phyloP scores from a whole-genome alignment of 2,329 filamentous ascomycete genomes.

The Claviceps africana region DNA sequence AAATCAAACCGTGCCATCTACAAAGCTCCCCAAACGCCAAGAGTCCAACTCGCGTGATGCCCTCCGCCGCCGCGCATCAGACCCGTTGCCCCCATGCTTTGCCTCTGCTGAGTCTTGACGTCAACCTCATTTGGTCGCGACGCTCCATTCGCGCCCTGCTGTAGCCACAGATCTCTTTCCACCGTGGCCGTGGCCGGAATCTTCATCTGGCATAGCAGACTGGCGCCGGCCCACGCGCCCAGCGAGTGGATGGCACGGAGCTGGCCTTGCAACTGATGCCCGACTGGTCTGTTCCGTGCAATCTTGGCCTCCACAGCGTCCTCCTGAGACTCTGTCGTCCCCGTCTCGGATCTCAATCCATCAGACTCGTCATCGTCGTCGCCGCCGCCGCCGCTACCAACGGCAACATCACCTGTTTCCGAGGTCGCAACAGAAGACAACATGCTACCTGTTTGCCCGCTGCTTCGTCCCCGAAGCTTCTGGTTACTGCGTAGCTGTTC shows the following conservation, averaged over 20 bases:
- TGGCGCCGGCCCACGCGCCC: conserved; percentile 63
- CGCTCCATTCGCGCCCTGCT: conserved; percentile 51
- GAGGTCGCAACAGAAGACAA: conserved; percentile 11
- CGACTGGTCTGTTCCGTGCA: conserved; percentile 17
- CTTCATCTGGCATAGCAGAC: conserved; percentile 53
- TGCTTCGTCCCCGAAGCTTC: conserved; percentile 21
- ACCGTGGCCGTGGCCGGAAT: conserved; percentile 55
- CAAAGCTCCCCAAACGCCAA: conserved; percentile 46
- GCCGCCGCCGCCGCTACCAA: conserved; percentile 1
- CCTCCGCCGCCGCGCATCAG: conserved; percentile 24
- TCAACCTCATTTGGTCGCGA: conserved; percentile 46
- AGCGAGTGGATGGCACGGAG: conserved; percentile 55
- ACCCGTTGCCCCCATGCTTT: conserved; percentile 48
- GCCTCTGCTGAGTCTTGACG: conserved; percentile 41
- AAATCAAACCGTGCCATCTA: conserved; percentile 10
- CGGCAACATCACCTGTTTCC: conserved; percentile 11
- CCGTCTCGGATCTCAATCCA: conserved; percentile 10
- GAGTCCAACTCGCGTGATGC: conserved; percentile 41
- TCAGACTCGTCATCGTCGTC: conserved; percentile 13
- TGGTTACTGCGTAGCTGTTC: conserved; percentile 36
- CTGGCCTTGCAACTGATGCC: conserved; percentile 38
- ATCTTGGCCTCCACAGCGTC: conserved; percentile 25
- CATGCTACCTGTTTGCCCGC: conserved; percentile 8
- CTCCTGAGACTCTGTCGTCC: conserved; percentile 13
- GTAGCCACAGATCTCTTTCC: conserved; percentile 57